Evolutionary conservation across 352 stramenopile species (phyloP).

Genomic region (Peronospora tabacina): DNA sequence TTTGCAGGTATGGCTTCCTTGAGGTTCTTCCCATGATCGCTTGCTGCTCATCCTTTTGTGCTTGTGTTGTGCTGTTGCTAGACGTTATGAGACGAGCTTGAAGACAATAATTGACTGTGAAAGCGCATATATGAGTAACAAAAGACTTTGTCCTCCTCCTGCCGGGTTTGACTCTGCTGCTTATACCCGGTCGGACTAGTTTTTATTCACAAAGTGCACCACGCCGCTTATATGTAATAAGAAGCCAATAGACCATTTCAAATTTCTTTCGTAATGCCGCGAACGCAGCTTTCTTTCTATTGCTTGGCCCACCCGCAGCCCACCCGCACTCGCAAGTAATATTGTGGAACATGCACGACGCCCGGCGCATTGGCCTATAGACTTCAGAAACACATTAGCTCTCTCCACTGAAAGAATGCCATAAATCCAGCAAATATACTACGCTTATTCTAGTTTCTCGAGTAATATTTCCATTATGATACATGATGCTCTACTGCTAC

Average conservation of each 20-base stretch:
- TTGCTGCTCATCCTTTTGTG: slow-evolving; percentile 17
- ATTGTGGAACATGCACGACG: slow-evolving; percentile 19
- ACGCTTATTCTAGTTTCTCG: slow-evolving; percentile 8
- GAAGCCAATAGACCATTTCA: slow-evolving; percentile 25
- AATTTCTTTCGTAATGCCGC: slow-evolving; percentile 23
- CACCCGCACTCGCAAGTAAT: slow-evolving; percentile 22
- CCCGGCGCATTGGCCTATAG: not conserved
- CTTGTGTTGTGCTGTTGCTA: slow-evolving; percentile 20
- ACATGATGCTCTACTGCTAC: slow-evolving; percentile 38
- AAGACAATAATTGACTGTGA: slow-evolving; percentile 9
- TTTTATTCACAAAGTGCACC: slow-evolving; percentile 25
- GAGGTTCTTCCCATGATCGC: not conserved
- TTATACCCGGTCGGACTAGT: slow-evolving; percentile 20
- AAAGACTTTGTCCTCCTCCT: not conserved
- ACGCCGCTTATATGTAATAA: slow-evolving; percentile 20
- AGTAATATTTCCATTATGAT: slow-evolving; percentile 37
- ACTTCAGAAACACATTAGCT: not conserved
- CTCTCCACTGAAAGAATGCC: not conserved
- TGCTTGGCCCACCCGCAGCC: slow-evolving; percentile 10
- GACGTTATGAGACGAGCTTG: slow-evolving; percentile 30
- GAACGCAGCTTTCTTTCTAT: not conserved
- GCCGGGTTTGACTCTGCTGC: slow-evolving; percentile 5
- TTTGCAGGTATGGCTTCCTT: slow-evolving; percentile 45
- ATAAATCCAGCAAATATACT: not conserved
- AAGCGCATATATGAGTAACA: slow-evolving; percentile 8